Base-by-base conservation (phyloP, 257 asterid species). In the Capsicum baccatum region DNA sequence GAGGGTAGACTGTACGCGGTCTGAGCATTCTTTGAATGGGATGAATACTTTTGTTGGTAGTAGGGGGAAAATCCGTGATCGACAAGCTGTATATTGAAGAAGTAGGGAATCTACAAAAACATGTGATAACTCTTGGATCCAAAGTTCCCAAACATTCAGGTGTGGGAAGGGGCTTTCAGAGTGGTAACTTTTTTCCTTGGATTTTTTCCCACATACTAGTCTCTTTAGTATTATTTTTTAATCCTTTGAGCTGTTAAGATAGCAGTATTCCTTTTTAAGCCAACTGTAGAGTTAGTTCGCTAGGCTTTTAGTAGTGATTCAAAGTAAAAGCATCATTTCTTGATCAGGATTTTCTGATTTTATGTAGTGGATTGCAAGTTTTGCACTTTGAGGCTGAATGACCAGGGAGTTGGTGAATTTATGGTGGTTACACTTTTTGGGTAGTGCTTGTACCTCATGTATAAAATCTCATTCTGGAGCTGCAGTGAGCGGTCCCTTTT, bases 231-330 rank as follows among this genome's bases (percentile, higher is more conserved):
- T 54, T 78, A 33, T 4, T 3, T 78, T 59, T 59, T 13, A 33
- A 3, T 5, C 60, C 44, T 33, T 50, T 33, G 66, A 78, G 66
- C 82, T 78, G n/a, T 56, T 50, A 26, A 16, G 66, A 39, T 54
- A 33, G 26, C 47, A 14, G 64, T 6, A 44, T 15, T 78, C 50
- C 63, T 15, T 21, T 52, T 33, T 54, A 78, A 39, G 26, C 66
- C 21, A 6, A 33, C 15, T 78, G 50, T 54, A 54, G 21, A 13
- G 82, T 55, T 78, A 8, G 50, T 64, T 54, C 26, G 3, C 44
- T 14, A 52, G 62, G 81, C 9, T 76, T 76, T 35, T 26, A 76
- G 48, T 76, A 1, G 64, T 76, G 64, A 76, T 76, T 76, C 81
- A 48, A 52, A 76, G 81, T 76, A 52, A 76, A 74, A 14, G 19